phyloP scores from a whole-genome alignment of 371 early-diverging fungal species.

The Lichtheimia hyalospora region DNA sequence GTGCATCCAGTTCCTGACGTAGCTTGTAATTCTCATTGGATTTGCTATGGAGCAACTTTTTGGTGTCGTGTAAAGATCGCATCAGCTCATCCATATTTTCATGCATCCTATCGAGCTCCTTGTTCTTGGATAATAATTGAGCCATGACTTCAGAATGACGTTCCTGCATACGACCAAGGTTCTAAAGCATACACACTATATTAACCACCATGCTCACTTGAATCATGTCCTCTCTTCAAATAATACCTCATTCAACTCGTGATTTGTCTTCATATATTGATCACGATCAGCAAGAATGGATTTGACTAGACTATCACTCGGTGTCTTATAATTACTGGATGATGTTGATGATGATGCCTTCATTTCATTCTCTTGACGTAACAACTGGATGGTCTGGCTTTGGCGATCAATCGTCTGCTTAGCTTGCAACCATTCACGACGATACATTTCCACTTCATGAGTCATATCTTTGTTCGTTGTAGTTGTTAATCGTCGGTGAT shows the following conservation, averaged over 20 bases:
- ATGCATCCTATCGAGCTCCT: slow-evolving; percentile 29
- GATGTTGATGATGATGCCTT: slow-evolving; percentile 3
- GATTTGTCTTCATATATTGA: slow-evolving; percentile 16
- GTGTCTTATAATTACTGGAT: not conserved
- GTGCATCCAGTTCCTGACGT: slow-evolving; percentile 18
- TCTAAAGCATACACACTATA: slow-evolving; percentile 7
- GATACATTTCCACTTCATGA: slow-evolving; percentile 15
- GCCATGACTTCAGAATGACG: slow-evolving; percentile 25
- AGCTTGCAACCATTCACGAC: slow-evolving; percentile 27
- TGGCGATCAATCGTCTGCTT: slow-evolving; percentile 32
- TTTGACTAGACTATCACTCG: slow-evolving; percentile 20
- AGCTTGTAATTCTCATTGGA: slow-evolving; percentile 25
- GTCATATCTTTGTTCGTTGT: slow-evolving; percentile 4
- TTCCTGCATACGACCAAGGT: slow-evolving; percentile 22
- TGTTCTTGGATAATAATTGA: slow-evolving; percentile 35
- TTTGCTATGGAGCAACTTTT: slow-evolving; percentile 29
- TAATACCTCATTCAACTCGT: slow-evolving; percentile 29
- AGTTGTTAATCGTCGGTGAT: slow-evolving; percentile 3
- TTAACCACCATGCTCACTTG: not conserved
- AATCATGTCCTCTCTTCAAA: not conserved
- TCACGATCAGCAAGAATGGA: slow-evolving; percentile 29
- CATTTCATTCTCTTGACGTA: slow-evolving; percentile 13
- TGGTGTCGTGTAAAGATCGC: slow-evolving; percentile 22
- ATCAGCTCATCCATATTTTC: slow-evolving; percentile 23
- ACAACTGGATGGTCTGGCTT: slow-evolving; percentile 25